Evolutionary conservation across 2,329 filamentous ascomycete genomes (phyloP).

Genomic region (Clarireedia monteithiana): DNA sequence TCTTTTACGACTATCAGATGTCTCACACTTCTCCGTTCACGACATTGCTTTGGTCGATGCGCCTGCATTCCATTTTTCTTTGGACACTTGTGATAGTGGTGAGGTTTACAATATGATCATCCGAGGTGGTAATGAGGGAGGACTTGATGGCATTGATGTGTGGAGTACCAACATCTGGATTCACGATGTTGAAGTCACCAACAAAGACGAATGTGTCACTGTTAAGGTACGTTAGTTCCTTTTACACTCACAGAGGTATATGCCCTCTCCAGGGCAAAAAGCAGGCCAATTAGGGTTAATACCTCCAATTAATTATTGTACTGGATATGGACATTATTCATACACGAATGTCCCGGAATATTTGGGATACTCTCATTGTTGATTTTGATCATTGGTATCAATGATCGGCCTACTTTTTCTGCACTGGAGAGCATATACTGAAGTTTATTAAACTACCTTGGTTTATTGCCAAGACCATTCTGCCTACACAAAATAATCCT

Average conservation of each 20-base stretch:
- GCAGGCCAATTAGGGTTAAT: no score
- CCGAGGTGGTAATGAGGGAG: conserved; percentile 42
- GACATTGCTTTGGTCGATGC: conserved; percentile 23
- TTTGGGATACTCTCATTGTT: no score
- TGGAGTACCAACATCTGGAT: conserved; percentile 48
- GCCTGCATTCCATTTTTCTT: conserved; percentile 34
- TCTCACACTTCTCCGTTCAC: conserved; percentile 21
- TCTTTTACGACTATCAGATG: conserved; percentile 16
- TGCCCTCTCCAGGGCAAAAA: no score
- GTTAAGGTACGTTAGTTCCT: conserved; percentile 35
- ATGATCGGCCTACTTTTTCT: no score
- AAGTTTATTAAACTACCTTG: no score
- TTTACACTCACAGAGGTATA: background rate
- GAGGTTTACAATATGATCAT: conserved; percentile 50
- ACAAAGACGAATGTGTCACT: conserved; percentile 55
- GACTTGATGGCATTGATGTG: conserved; percentile 49
- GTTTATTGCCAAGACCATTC: no score
- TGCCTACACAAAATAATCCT: no score
- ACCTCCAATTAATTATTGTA: no score
- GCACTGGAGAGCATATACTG: conserved; percentile 22
- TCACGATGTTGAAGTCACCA: conserved; percentile 53
- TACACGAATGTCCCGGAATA: no score
- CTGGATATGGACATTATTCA: no score
- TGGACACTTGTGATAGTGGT: conserved; percentile 43
- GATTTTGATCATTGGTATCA: no score